phyloP scores from a whole-genome alignment of 169 alveolate genomes.

The Plasmodium sp. region DNA sequence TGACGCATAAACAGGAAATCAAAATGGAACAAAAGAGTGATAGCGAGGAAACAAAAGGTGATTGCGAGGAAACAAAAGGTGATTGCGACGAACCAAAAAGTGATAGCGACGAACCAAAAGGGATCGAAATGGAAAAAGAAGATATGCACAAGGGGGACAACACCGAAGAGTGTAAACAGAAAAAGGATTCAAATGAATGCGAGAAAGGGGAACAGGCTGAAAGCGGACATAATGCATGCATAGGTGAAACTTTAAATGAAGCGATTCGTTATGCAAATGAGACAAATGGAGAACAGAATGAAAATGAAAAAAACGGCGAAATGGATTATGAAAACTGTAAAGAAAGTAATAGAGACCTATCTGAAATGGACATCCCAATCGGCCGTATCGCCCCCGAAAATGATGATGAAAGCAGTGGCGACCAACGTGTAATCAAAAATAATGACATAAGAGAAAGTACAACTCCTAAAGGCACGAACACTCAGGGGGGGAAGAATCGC shows the following conservation, averaged over 20 bases:
- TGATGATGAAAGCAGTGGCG: neutral
- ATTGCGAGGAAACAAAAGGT: neutral
- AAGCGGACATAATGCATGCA: neutral
- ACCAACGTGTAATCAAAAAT: neutral
- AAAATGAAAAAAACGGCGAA: neutral
- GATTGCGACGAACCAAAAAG: neutral
- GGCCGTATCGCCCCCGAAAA: slow-evolving; percentile 2
- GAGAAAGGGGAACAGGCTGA: neutral
- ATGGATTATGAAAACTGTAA: neutral
- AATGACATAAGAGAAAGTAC: neutral
- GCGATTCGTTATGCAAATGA: neutral
- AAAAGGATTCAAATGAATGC: neutral
- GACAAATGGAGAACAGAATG: neutral
- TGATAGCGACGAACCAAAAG: neutral
- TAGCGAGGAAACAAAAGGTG: neutral
- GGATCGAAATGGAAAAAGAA: neutral
- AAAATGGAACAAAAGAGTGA: neutral
- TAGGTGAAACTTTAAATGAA: neutral
- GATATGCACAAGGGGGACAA: neutral
- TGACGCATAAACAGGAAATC: neutral
- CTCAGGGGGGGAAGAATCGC: neutral
- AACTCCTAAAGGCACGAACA: neutral
- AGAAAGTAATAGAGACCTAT: neutral
- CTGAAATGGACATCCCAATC: neutral
- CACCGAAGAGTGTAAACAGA: neutral